Percentiles rank a stretch among this genome's conserved stretches.
phyloP scores from a whole-genome alignment of 2,329 filamentous ascomycete species.

The Fusarium sp. region DNA sequence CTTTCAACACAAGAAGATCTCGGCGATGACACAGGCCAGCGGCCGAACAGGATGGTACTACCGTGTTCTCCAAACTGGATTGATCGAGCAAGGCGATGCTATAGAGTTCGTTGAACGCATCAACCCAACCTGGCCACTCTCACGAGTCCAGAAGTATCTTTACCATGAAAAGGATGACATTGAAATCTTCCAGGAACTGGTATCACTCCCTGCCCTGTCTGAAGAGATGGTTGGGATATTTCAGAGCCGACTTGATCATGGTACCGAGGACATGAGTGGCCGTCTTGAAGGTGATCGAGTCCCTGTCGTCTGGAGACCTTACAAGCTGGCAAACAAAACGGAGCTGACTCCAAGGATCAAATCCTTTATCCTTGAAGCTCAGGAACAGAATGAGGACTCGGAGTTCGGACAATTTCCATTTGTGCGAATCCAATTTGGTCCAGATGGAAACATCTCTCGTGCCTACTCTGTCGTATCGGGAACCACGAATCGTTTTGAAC shows the following conservation, averaged over 20 bases:
- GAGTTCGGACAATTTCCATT: conserved; percentile 6
- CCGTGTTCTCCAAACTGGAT: conserved; percentile 20
- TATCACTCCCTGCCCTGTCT: background rate
- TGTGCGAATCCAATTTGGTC: conserved; percentile 16
- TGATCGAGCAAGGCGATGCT: conserved; percentile 4
- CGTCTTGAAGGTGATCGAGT: conserved; percentile 16
- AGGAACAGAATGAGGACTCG: background rate
- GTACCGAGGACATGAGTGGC: conserved; percentile 20
- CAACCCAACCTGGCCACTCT: conserved; percentile 19
- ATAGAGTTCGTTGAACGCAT: conserved; percentile 16
- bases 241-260: conserved; percentile 2
- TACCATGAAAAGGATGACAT: conserved; percentile 22
- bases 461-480: conserved; percentile 26
- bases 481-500: conserved; percentile 1
- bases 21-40: conserved; percentile 13
- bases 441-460: background rate
- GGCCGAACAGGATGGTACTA: conserved; percentile 34
- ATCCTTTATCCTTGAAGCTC: conserved; percentile 10
- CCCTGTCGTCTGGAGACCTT: conserved; percentile 15
- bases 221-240: conserved; percentile 23
- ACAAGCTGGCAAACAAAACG: conserved; percentile 12
- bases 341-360: conserved; percentile 6
- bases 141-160: conserved; percentile 13
- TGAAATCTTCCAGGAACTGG: conserved; percentile 4
- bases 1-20: conserved; percentile 32